Evolutionary conservation across 768 basidiomycete genomes (phyloP).

Genomic region (Artomyces pyxidatus): DNA sequence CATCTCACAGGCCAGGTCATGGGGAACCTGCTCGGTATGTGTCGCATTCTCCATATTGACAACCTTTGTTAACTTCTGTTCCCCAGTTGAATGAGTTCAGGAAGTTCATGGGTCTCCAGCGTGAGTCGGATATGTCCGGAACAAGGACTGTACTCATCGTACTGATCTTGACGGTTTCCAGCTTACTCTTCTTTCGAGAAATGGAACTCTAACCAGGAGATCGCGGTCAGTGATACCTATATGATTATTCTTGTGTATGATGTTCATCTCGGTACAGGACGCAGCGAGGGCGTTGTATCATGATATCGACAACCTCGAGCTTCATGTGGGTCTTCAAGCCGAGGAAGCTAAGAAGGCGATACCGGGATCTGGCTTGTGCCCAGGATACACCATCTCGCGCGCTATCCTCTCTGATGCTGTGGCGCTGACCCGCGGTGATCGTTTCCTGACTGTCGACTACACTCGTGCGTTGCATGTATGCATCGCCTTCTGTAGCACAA

Average conservation of each 20-base stretch:
- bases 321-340: constrained; percentile 47
- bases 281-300: constrained; percentile 61
- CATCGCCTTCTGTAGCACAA: no score
- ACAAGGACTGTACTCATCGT: no score
- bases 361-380: constrained; percentile 70
- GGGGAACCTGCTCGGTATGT: constrained; percentile 67
- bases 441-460: constrained; percentile 69
- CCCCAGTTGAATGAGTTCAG: constrained; percentile 23
- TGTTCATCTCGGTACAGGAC: constrained; percentile 27
- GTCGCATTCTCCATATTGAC: neutral
- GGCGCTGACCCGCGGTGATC: constrained; percentile 67
- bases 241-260: neutral
- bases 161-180: no score
- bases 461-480: no score
- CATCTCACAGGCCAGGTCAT: constrained; percentile 56
- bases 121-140: constrained; percentile 35
- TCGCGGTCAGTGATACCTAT: constrained; percentile 15
- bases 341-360: constrained; percentile 60
- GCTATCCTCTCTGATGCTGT: constrained; percentile 81
- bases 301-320: constrained; percentile 72
- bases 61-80: neutral
- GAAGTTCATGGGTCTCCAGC: constrained; percentile 59
- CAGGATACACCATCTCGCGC: constrained; percentile 76
- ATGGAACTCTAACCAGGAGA: constrained; percentile 27
- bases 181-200: constrained; percentile 20